Conservation (phyloP, 768 basidiomycete species). For the Lactarius sanguifluus region DNA sequence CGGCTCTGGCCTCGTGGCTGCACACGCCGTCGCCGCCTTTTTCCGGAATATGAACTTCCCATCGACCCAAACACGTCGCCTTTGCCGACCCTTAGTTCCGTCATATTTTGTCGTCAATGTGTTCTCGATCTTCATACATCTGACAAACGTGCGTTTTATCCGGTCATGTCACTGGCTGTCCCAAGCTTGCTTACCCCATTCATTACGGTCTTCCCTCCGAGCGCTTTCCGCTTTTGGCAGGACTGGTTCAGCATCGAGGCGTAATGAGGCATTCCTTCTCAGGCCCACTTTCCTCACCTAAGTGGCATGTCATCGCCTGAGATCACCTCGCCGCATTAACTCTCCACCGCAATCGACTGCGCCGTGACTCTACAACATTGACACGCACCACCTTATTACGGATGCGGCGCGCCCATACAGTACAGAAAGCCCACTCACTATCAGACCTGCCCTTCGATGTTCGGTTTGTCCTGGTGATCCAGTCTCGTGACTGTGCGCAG, state of each 20-base stretch:
- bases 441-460: not conserved
- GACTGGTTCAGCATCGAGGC: slow-evolving; percentile 7
- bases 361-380: slow-evolving; percentile 3
- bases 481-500: not conserved
- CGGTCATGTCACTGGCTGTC: slow-evolving; percentile 12
- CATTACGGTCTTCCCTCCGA: slow-evolving; percentile 21
- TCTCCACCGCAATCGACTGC: not conserved
- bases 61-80: slow-evolving; percentile 18
- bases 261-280: slow-evolving; percentile 17
- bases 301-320: slow-evolving; percentile 11
- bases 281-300: slow-evolving; percentile 15
- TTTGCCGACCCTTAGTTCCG: slow-evolving; percentile 11
- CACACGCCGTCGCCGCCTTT: slow-evolving; percentile 2
- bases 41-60: slow-evolving; percentile 12
- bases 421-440: not conserved
- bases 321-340: not conserved
- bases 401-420: not conserved
- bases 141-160: slow-evolving; percentile 22
- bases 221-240: slow-evolving; percentile 21
- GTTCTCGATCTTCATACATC: slow-evolving; percentile 15
- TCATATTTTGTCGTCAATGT: slow-evolving; percentile 20
- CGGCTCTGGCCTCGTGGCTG: not conserved
- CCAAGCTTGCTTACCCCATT: slow-evolving; percentile 14
- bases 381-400: not conserved
- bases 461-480: slow-evolving; percentile 9